A percentile compares a stretch with the other conserved stretches of the same genome.
phyloP scores from a whole-genome alignment of 148 eudicot genomes.

The Simmondsia chinensis region DNA sequence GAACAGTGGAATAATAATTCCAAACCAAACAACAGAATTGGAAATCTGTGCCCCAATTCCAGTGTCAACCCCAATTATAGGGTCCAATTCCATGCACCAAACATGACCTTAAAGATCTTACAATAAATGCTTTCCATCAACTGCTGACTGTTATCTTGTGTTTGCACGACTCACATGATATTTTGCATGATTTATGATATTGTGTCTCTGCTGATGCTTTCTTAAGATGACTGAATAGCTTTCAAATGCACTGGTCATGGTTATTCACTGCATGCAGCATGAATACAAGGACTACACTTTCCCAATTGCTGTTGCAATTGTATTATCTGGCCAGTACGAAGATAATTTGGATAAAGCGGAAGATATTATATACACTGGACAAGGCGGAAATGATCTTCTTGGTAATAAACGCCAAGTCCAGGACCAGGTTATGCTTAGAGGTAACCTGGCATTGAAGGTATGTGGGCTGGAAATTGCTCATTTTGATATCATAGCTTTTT shows the following conservation, averaged over 20 bases:
- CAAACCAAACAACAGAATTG: too few species aligned
- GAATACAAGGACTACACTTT: constrained; percentile 18
- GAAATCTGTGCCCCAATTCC: too few species aligned
- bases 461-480: constrained; percentile 4
- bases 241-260: background rate
- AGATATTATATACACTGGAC: constrained; percentile 60
- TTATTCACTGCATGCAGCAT: constrained; percentile 14
- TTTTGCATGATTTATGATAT: too few species aligned
- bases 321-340: constrained; percentile 75
- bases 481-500: too few species aligned
- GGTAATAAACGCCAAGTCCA: constrained; percentile 42
- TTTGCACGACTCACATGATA: too few species aligned
- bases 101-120: too few species aligned
- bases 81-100: too few species aligned
- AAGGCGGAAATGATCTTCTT: constrained; percentile 61
- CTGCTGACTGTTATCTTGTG: too few species aligned
- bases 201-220: too few species aligned
- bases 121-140: too few species aligned
- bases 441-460: constrained; percentile 70
- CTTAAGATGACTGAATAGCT: background rate
- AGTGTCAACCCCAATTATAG: too few species aligned
- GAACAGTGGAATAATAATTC: too few species aligned
- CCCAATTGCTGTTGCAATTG: constrained; percentile 55
- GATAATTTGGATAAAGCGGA: constrained; percentile 61
- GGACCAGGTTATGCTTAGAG: constrained; percentile 49